These are phyloP conservation scores for Podila epicladia DNA, from an alignment of 192 early-diverging fungal species.

Conservation along the genomic window DNA sequence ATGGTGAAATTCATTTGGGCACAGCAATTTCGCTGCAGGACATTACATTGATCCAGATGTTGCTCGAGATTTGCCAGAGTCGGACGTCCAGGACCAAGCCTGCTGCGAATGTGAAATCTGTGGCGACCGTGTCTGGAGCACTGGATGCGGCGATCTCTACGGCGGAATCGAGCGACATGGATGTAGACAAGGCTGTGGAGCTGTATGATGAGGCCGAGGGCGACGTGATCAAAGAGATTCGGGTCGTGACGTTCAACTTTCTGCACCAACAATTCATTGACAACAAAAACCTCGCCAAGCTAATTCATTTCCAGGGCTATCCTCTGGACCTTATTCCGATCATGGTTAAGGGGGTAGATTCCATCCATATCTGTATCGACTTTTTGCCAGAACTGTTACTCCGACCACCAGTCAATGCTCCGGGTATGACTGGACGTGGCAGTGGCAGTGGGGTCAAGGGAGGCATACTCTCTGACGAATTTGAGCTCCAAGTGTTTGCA, in stretches of 20 bases:
- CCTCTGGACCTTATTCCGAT: conserved; percentile 31
- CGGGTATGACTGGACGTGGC: background rate
- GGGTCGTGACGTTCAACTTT: conserved; percentile 42
- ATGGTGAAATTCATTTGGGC: conserved; percentile 35
- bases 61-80: conserved; percentile 32
- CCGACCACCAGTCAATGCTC: background rate
- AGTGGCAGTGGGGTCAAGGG: background rate
- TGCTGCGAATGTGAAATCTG: too few species aligned
- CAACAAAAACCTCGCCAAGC: conserved; percentile 38
- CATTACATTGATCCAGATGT: conserved; percentile 19
- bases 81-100: conserved; percentile 7
- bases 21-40: conserved; percentile 35
- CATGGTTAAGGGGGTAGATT: conserved; percentile 22
- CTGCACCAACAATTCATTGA: conserved; percentile 45
- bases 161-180: background rate
- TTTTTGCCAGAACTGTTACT: conserved; percentile 31
- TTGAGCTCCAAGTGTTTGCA: conserved; percentile 22
- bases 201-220: background rate
- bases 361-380: conserved; percentile 37
- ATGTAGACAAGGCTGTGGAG: background rate
- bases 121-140: too few species aligned
- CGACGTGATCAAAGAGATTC: conserved; percentile 29
- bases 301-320: conserved; percentile 48
- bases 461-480: background rate
- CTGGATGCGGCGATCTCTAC: background rate